Evolutionary conservation across 2,329 filamentous ascomycete genomes (phyloP), one percentile per base, ranked within the genome.

Genomic region (Thelonectria blattea): DNA sequence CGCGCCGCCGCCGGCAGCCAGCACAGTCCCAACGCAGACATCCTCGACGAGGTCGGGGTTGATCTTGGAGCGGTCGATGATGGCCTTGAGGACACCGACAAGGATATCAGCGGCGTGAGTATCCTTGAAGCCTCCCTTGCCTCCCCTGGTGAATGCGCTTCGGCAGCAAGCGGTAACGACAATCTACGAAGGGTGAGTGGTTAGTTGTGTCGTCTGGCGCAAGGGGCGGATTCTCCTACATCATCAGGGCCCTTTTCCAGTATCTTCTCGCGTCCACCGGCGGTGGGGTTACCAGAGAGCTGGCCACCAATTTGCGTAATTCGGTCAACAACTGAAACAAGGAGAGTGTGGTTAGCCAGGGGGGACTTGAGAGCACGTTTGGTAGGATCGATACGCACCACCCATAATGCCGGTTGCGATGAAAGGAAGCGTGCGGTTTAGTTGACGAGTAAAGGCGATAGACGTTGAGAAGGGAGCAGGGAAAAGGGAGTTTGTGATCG

Each of bases 121-220:
- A 79, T 98, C 95, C 83, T 98, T 98, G 85, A 99, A 95, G 51
- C 88, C 90, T 68, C 95, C 95, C 80, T 93, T 93, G 72, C 93
- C 93, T 69, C 93, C 94, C 79, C 92, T 96, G 67, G 93, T 97
- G 78, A 98, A 88, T 72, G 95, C 87, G 15, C 92, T 96, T 71
- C 95, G 92, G 73, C 97, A 91, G 69, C 91, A 92, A 68, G 91
- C 92, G 64, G 95, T 98, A 64, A 99, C 88, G 72, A 99, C 95
- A 67, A 98, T 87, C 86, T 88, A 52, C n/a, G n/a, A 17, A 34
- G 30, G 10, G 6, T 17, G 15, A 41, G 60, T 37, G 62, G 53
- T 71, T 76, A 63, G 76, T 72, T 14, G 47, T 17, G 20, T 10
- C 12, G 41, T n/a, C 41, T 34, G 48, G 41, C 39, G 50, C 18